Percentiles rank a stretch among this genome's conserved stretches.
phyloP scores from a whole-genome alignment of 192 early-diverging fungal genomes.

The Spinellus fusiger region DNA sequence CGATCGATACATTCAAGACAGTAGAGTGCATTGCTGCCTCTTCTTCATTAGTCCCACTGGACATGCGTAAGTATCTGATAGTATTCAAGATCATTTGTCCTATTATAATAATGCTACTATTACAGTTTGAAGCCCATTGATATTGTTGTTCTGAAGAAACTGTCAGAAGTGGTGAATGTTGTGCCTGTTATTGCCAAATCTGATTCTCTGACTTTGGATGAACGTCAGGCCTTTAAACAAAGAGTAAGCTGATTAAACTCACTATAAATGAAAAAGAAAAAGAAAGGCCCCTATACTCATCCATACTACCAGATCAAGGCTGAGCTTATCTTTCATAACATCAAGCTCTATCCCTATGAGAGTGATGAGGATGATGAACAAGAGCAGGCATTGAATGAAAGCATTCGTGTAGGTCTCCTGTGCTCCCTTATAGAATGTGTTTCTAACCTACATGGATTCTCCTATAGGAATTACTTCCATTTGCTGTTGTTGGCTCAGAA shows the following conservation, averaged over 20 bases:
- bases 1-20: conserved; percentile 89
- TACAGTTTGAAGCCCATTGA: conserved; percentile 77
- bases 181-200: conserved; percentile 88
- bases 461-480: conserved; percentile 76
- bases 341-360: conserved; percentile 82
- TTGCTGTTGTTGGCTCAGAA: conserved; percentile 94
- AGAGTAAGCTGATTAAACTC: conserved; percentile 41
- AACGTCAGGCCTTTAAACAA: conserved; percentile 74
- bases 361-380: conserved; percentile 82
- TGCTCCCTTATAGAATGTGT: too few relatives aligned
- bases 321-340: conserved; percentile 88
- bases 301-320: conserved; percentile 59
- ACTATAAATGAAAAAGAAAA: background rate
- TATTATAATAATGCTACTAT: background rate
- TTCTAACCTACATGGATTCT: background rate
- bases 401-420: conserved; percentile 32
- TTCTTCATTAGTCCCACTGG: conserved; percentile 95
- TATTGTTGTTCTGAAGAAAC: conserved; percentile 76
- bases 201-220: conserved; percentile 79
- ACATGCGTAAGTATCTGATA: conserved; percentile 64
- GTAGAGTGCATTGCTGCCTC: conserved; percentile 88
- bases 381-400: conserved; percentile 65
- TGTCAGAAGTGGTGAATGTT: conserved; percentile 79
- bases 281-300: background rate
- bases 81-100: conserved; percentile 1